Evolutionary conservation across 2,329 filamentous ascomycete genomes (phyloP).

Genomic region (Ceratocystis eucalypticola): DNA sequence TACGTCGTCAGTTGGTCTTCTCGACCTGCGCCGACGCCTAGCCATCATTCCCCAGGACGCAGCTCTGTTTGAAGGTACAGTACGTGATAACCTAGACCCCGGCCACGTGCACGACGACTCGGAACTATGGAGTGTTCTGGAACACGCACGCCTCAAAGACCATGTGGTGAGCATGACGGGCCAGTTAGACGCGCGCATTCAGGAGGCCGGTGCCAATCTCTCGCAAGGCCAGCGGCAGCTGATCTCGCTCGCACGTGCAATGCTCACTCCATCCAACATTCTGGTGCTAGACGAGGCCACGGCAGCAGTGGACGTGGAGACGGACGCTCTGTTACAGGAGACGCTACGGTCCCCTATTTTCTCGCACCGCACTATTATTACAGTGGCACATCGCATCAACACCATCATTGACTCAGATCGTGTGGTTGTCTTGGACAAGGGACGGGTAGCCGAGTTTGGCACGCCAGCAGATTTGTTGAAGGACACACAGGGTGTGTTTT

Average conservation of each 20-base stretch:
- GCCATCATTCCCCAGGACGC: constrained; percentile 98
- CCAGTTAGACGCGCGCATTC: constrained; percentile 74
- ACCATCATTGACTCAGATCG: constrained; percentile 83
- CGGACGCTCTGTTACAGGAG: constrained; percentile 51
- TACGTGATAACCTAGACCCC: constrained; percentile 91
- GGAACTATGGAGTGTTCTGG: constrained; percentile 89
- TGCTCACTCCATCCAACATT: constrained; percentile 93
- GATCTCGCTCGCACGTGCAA: constrained; percentile 79
- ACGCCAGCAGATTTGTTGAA: constrained; percentile 66
- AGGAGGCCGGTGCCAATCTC: constrained; percentile 93
- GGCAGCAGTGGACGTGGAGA: constrained; percentile 56
- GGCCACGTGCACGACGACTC: constrained; percentile 92
- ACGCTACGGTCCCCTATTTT: constrained; percentile 57
- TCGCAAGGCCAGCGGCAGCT: constrained; percentile 92
- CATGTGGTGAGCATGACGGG: constrained; percentile 78
- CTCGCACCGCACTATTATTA: constrained; percentile 89
- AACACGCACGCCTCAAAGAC: constrained; percentile 87
- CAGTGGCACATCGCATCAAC: constrained; percentile 95
- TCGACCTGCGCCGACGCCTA: constrained; percentile 76
- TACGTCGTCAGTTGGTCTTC: constrained; percentile 76
- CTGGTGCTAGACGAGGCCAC: constrained; percentile 95
- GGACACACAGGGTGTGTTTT: constrained; percentile 64
- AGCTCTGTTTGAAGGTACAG: constrained; percentile 82
- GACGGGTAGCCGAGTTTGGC: constrained; percentile 84
- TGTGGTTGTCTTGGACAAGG: constrained; percentile 85